Conservation (phyloP, 371 early-diverging fungal species). For the Mortierella polycephala region DNA sequence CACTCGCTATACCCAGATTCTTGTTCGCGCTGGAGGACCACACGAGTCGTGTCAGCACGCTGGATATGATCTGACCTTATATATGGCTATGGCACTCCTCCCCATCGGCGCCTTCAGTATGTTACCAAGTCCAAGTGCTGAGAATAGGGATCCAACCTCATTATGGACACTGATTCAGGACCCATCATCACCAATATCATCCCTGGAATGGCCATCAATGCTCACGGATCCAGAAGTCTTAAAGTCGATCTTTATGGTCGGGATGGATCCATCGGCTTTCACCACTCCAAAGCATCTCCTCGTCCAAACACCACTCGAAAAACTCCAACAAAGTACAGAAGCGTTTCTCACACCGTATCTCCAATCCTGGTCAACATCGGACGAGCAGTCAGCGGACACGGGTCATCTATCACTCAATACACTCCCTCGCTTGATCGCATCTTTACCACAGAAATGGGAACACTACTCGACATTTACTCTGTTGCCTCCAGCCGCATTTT, state of each 20-base stretch:
- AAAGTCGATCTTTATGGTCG: slow-evolving; percentile 21
- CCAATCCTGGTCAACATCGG: slow-evolving; percentile 10
- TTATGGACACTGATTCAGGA: slow-evolving; percentile 14
- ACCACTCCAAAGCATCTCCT: slow-evolving; percentile 42
- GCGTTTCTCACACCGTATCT: slow-evolving; percentile 29
- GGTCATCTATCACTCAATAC: slow-evolving; percentile 6
- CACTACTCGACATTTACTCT: slow-evolving; percentile 53
- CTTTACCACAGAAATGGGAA: slow-evolving; percentile 56
- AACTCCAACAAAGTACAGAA: slow-evolving; percentile 18
- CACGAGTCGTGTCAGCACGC: slow-evolving; percentile 2
- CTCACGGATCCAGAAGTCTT: slow-evolving; percentile 17
- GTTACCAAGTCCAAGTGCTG: not conserved
- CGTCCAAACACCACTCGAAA: slow-evolving; percentile 41
- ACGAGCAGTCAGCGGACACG: not conserved
- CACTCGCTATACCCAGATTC: slow-evolving; percentile 34
- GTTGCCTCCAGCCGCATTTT: slow-evolving; percentile 45
- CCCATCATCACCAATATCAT: slow-evolving; percentile 2
- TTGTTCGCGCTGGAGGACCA: not conserved
- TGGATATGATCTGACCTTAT: slow-evolving; percentile 20
- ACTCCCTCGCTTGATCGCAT: slow-evolving; percentile 26
- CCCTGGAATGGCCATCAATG: slow-evolving; percentile 15
- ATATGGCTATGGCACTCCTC: slow-evolving; percentile 48
- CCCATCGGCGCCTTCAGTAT: slow-evolving; percentile 6
- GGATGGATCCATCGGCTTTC: slow-evolving; percentile 19
- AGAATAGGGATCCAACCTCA: not conserved